Base-by-base conservation (phyloP, 2,329 filamentous ascomycete genomes). In the Capronia epimyces region DNA sequence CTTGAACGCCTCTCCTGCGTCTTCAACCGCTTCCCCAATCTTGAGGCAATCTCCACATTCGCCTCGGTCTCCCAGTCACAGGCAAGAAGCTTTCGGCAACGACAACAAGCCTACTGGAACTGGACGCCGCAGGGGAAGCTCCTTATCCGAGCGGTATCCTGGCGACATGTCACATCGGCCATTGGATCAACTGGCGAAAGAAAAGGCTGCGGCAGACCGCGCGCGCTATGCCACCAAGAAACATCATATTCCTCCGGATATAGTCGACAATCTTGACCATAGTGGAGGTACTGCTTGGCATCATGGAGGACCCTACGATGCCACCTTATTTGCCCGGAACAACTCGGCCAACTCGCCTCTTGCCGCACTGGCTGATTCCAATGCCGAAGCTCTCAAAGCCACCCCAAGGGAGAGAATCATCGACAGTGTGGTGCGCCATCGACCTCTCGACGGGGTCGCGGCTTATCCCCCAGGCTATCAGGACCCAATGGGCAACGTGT, bases 251-350 rank as follows among this genome's bases (percentile, higher is more conserved):
- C 79, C 78, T 40, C 79, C 87, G 1, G 90, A 97, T 66, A 75
- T 77, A 7, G 93, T 97, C 62, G 91, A 96, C 66, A 73, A 75
- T 3, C 80, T 97, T 1, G 91, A 95, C 65, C 76, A 73, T 46
- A 53, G 46, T 7, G 57, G 46, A 16, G 46, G 49, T 12, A 24
- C 50, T 4, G 49, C 55, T 8, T 77, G 76, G 15, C 91, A 96
- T 67, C 91, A 97, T 63, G 87, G 85, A 57, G 90, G 91, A 0
- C 91, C 91, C 0, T 97, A 87, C 61, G 91, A 97, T 65, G 88
- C 90, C 8, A 85, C 87, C 1, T 75, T 88, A 46, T 74, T 84
- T 1, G 80, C 86, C 10, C 79, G 87, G 42, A 96, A 96, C 69
- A 75, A 71, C 3, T 75, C 81, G 61, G 75, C 73, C 60, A 71